Conservation (phyloP, 1,284 basidiomycete genomes). For the Ustilago cynodontis region DNA sequence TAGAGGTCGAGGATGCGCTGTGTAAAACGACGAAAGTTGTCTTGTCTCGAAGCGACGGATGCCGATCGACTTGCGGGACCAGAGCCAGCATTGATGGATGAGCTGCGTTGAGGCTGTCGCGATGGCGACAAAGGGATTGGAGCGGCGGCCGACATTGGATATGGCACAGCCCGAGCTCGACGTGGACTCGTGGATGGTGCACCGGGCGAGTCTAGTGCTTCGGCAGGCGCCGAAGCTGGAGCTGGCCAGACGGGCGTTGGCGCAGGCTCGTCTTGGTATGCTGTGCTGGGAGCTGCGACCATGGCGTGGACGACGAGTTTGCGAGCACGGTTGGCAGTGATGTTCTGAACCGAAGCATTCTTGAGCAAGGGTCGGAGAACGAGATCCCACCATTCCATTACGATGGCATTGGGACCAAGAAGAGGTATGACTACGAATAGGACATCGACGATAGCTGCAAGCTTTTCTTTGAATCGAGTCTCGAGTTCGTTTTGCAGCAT, state of each 20-base stretch:
- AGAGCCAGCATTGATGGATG: conserved; percentile 12
- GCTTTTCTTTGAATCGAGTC: conserved; percentile 34
- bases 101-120: conserved; percentile 27
- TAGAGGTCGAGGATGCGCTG: conserved; percentile 64
- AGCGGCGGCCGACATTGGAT: conserved; percentile 43
- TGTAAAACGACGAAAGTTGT: conserved; percentile 55
- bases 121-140: conserved; percentile 34
- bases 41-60: conserved; percentile 27
- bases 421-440: conserved; percentile 53
- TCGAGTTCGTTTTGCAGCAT: conserved; percentile 50
- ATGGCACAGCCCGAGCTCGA: conserved; percentile 49
- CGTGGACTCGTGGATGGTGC: conserved; percentile 18
- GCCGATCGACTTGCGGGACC: conserved; percentile 34
- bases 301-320: conserved; percentile 60
- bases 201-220: conserved; percentile 6
- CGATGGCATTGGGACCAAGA: conserved; percentile 46
- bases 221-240: neutral
- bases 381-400: conserved; percentile 66
- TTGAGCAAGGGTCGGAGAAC: conserved; percentile 62
- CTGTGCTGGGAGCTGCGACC: conserved; percentile 44
- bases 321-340: conserved; percentile 50
- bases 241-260: conserved; percentile 51
- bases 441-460: conserved; percentile 51
- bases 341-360: conserved; percentile 39
- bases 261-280: conserved; percentile 59